Evolutionary conservation across 1,284 basidiomycete genomes (phyloP).

Genomic region (Pseudozyma hubeiensis): DNA sequence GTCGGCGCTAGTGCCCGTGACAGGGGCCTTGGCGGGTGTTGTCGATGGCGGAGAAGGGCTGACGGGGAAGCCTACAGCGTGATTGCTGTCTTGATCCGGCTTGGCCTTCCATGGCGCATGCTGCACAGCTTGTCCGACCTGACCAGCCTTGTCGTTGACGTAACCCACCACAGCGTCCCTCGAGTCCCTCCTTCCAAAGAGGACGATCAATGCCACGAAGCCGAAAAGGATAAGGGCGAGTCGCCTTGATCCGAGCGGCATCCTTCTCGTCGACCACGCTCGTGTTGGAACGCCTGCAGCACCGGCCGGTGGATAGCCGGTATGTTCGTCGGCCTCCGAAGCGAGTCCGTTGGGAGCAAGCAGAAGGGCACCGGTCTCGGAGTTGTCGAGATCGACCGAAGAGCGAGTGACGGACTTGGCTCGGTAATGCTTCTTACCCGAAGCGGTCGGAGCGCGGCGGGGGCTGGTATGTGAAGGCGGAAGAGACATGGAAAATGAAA

Average conservation of each 20-base stretch:
- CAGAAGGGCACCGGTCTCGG: conserved; percentile 41
- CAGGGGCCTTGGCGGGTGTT: conserved; percentile 27
- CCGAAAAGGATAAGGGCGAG: conserved; percentile 41
- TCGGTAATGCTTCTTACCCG: conserved; percentile 39
- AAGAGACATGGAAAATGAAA: conserved; percentile 34
- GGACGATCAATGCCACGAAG: conserved; percentile 35
- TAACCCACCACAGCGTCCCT: conserved; percentile 49
- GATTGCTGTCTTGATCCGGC: conserved; percentile 9
- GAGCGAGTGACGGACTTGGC: conserved; percentile 40
- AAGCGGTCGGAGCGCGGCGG: conserved; percentile 24
- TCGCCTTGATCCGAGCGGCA: conserved; percentile 44
- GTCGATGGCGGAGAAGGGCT: conserved; percentile 1
- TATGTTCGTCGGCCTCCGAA: conserved; percentile 18
- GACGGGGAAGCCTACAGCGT: conserved; percentile 30
- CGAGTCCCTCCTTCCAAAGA: conserved; percentile 45
- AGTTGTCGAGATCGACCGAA: conserved; percentile 45
- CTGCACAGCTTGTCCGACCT: conserved; percentile 39
- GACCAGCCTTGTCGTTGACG: conserved; percentile 47
- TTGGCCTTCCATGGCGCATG: conserved; percentile 33
- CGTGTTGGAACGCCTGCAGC: conserved; percentile 16
- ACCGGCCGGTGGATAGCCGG: conserved; percentile 25
- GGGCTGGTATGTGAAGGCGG: conserved; percentile 19
- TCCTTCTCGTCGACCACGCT: conserved; percentile 31
- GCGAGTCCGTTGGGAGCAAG: conserved; percentile 34
- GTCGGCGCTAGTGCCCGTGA: conserved; percentile 26